These are phyloP conservation scores for Didymella pomorum DNA, from an alignment of 2,329 filamentous ascomycete species.

Conservation along the genomic window DNA sequence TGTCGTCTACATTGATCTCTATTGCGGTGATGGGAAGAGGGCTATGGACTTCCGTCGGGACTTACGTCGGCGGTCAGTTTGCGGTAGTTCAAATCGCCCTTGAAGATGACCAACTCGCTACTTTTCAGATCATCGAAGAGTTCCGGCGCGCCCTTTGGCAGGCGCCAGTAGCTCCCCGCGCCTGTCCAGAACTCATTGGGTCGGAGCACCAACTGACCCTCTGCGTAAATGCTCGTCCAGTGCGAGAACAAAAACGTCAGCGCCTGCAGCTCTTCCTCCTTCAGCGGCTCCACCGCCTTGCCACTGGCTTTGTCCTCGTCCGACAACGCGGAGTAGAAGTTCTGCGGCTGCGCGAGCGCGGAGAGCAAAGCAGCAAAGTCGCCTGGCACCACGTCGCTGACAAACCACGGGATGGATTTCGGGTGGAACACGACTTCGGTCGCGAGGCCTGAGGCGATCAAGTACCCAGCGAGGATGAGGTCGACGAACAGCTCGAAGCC, in stretches of 20 bases:
- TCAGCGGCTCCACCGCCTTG: conserved; percentile 57
- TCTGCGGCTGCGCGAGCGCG: conserved; percentile 77
- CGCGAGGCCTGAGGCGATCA: conserved; percentile 83
- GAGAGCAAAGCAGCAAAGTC: conserved; percentile 87
- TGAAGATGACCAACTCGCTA: conserved; percentile 91
- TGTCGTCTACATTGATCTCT: neutral
- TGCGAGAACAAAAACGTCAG: conserved; percentile 81
- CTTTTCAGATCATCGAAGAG: conserved; percentile 80
- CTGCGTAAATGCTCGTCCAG: conserved; percentile 80
- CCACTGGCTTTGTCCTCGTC: conserved; percentile 66
- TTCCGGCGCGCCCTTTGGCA: conserved; percentile 72
- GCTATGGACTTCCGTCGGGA: too few relatives aligned
- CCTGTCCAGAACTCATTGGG: conserved; percentile 93
- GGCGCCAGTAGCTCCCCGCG: conserved; percentile 84
- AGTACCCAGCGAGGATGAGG: conserved; percentile 87
- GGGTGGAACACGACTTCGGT: conserved; percentile 89
- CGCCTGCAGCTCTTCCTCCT: neutral
- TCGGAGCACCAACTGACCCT: conserved; percentile 83
- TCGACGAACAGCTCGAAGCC: conserved; percentile 98
- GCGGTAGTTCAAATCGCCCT: conserved; percentile 95
- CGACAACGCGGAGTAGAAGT: conserved; percentile 78
- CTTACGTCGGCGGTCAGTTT: conserved; percentile 89
- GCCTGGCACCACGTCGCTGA: conserved; percentile 87
- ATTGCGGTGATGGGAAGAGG: neutral
- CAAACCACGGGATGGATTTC: conserved; percentile 97